Evolutionary conservation across 2,329 filamentous ascomycete species (phyloP).

Genomic region (Sporothrix luriei): DNA sequence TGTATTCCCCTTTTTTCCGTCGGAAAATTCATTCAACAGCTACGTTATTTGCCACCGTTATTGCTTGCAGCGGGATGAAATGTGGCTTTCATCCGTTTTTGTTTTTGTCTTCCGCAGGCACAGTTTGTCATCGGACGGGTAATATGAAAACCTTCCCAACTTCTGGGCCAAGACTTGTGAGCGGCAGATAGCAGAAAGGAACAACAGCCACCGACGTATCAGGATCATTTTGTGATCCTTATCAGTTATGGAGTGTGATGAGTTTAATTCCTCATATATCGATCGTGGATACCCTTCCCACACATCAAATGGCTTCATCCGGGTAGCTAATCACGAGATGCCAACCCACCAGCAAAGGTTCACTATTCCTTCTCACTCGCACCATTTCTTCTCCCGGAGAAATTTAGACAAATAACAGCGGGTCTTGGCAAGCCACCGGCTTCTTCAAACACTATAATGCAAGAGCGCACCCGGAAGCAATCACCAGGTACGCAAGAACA

Average conservation of each 20-base stretch:
- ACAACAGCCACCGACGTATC: not conserved
- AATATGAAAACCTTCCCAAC: slow-evolving; percentile 9
- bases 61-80: not conserved
- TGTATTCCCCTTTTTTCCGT: not conserved
- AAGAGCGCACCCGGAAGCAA: not conserved
- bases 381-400: not conserved
- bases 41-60: not conserved
- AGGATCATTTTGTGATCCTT: not conserved
- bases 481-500: slow-evolving; percentile 5
- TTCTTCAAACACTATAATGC: not conserved
- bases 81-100: not conserved
- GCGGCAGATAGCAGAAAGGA: too few species aligned
- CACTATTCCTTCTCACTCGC: not conserved
- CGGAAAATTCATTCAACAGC: not conserved
- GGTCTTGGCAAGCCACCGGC: slow-evolving; percentile 17
- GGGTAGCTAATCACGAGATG: not conserved
- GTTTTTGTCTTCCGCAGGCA: not conserved
- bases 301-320: slow-evolving; percentile 2
- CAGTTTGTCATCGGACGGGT: not conserved
- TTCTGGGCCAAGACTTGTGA: slow-evolving; percentile 1
- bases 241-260: not conserved
- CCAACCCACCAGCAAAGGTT: not conserved
- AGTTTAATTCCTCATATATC: not conserved
- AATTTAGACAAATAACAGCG: not conserved
- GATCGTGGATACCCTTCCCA: not conserved